Evolutionary conservation across 2,329 filamentous ascomycete species (phyloP), one percentile per base, ranked within the genome.

Genomic region (Botrytis squamosa): DNA sequence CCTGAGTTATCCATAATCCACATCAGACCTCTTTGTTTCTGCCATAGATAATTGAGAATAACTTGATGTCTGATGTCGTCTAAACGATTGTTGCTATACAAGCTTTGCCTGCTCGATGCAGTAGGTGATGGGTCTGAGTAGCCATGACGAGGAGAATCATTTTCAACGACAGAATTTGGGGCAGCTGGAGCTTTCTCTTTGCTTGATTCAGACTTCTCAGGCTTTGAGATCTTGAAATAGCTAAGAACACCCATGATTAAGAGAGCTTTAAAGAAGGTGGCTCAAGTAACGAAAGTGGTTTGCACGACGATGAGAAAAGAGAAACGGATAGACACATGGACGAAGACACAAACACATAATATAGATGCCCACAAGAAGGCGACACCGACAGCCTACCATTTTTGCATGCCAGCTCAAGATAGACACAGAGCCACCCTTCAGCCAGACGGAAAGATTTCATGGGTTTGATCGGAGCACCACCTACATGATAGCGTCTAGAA

Each of bases 21-120:
- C 57, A 93, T 86, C 75, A 89, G 88, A 20, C 88, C 88, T 79
- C 91, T 93, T 83, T 94, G 92, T 80, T 94, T 91, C 81, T 94
- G 92, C 82, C 93, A 93, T 46, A 95, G 85, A 81, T 93, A 93
- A 83, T 93, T 94, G 74, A 93, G 91, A 91, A 94, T 94, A 75
- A 94, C 91, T 82, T 94, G 92, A 80, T 93, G 90, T 82, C 92
- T 93, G 82, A 93, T 92, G 76, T 93, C 91, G 75, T 93, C 91
- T 25, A 92, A 72, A 44, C 71, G 71, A 68, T 72, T 72, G 40
- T 72, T 72, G 71, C 71, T 68, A 29, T 22, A 40, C 38, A 72
- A 22, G 52, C 71, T 72, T 33, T 68, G 63, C 46, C 71, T 67
- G 33, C 62, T 67, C 36, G 71, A 72, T n/a, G 44, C 71, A 36